Evolutionary conservation across 2,329 filamentous ascomycete genomes (phyloP).

Genomic region (Ceratocystis cubensis): DNA sequence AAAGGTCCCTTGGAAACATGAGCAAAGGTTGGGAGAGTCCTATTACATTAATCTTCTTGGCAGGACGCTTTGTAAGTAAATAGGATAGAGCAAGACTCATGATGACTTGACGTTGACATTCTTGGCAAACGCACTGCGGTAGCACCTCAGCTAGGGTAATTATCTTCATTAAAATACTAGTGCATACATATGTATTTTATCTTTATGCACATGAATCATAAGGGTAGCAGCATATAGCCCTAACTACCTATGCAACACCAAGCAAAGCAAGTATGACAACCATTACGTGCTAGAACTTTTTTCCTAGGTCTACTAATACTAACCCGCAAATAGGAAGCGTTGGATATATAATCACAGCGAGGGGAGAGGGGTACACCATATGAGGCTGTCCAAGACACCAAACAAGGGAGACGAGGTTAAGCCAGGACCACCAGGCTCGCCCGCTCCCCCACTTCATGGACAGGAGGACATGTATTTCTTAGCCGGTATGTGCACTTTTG

Average conservation of each 20-base stretch:
- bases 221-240: not conserved
- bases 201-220: not conserved
- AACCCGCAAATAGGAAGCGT: not conserved
- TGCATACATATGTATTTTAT: not conserved
- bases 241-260: not conserved
- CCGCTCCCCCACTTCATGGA: not conserved
- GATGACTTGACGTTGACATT: not conserved
- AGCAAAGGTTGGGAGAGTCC: too few species aligned
- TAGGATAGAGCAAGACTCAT: not conserved
- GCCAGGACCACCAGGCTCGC: not conserved
- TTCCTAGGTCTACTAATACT: not conserved
- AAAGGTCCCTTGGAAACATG: too few species aligned
- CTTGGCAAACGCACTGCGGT: too few species aligned
- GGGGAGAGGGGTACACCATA: not conserved
- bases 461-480: not conserved
- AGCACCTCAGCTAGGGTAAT: not conserved
- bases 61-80: not conserved
- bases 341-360: conserved; percentile 6
- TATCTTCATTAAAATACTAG: not conserved
- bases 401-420: not conserved
- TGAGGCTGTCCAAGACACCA: not conserved
- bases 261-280: not conserved
- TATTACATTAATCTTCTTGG: too few species aligned
- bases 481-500: not conserved
- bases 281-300: not conserved